phyloP scores from a whole-genome alignment of 129 eudicot species.

The Smallanthus sonchifolius region DNA sequence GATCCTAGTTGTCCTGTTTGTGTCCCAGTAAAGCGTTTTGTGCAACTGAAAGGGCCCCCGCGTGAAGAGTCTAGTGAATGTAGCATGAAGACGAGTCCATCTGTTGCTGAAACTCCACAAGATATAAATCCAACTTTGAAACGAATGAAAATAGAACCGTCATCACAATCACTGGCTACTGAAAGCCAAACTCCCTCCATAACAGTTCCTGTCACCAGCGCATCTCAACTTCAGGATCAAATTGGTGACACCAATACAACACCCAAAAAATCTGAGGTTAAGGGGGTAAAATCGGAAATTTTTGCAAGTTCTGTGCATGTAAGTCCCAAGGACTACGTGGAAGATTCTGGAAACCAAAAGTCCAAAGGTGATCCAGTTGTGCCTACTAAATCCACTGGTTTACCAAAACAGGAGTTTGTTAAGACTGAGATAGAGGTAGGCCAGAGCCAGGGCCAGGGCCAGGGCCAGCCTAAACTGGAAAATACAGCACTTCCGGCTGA shows the following conservation, averaged over 20 bases:
- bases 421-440: constrained; percentile 49
- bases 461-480: constrained; percentile 42
- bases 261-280: constrained; percentile 3
- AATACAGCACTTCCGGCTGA: constrained; percentile 36
- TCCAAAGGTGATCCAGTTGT: constrained; percentile 27
- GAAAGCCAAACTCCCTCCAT: constrained; percentile 25
- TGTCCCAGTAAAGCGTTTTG: constrained; percentile 52
- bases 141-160: constrained; percentile 60
- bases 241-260: neutral
- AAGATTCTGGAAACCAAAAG: constrained; percentile 28
- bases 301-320: constrained; percentile 17
- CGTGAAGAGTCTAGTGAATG: constrained; percentile 26
- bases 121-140: constrained; percentile 61
- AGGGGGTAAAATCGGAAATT: constrained; percentile 4
- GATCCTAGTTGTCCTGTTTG: constrained; percentile 74
- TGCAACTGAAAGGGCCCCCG: constrained; percentile 34
- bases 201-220: neutral
- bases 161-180: constrained; percentile 34
- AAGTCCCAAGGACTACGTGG: constrained; percentile 50
- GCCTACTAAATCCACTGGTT: constrained; percentile 30
- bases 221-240: constrained; percentile 9
- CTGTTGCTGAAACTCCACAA: constrained; percentile 42
- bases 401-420: constrained; percentile 31
- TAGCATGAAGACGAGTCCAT: constrained; percentile 34
- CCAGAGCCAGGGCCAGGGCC: neutral